A percentile compares a stretch with the other conserved stretches of the same genome.
phyloP scores from a whole-genome alignment of 805 yeast species.

The Metschnikowia shivogae region DNA sequence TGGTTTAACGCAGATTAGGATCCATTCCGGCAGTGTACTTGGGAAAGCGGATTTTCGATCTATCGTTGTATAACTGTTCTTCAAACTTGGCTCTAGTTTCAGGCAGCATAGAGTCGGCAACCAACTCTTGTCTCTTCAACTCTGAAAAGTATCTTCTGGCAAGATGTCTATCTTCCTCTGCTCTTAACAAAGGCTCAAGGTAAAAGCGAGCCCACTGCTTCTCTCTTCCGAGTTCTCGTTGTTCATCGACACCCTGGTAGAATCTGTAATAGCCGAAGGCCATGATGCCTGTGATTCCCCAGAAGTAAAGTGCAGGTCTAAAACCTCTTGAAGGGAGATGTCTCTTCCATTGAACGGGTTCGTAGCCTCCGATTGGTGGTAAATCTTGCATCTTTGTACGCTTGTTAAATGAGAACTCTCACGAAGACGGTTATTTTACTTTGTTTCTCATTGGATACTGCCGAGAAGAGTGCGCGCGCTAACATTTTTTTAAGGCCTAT shows the following conservation, averaged over 20 bases:
- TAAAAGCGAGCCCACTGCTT: conserved; percentile 72
- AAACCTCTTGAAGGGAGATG: conserved; percentile 83
- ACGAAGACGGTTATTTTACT: conserved; percentile 8
- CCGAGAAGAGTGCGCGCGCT: conserved; percentile 7
- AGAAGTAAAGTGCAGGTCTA: conserved; percentile 69
- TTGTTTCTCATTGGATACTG: conserved; percentile 15
- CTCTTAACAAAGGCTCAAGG: conserved; percentile 68
- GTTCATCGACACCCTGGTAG: conserved; percentile 67
- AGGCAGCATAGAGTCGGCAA: conserved; percentile 39
- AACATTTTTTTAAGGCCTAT: conserved; percentile 2
- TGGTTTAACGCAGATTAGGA: conserved; percentile 25
- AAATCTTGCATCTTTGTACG: conserved; percentile 57
- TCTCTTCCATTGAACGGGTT: conserved; percentile 84
- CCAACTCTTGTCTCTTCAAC: conserved; percentile 59
- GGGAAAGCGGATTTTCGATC: conserved; percentile 42
- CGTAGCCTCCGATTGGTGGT: conserved; percentile 86
- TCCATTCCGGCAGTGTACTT: conserved; percentile 38
- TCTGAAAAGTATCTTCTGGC: conserved; percentile 68
- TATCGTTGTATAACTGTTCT: conserved; percentile 41
- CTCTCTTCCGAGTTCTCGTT: conserved; percentile 71
- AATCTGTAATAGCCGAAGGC: conserved; percentile 69
- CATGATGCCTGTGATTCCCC: conserved; percentile 58
- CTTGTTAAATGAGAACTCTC: conserved; percentile 1
- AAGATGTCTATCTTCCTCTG: conserved; percentile 76
- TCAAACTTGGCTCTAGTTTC: conserved; percentile 39